Evolutionary conservation across 2,329 filamentous ascomycete genomes (phyloP).

Genomic region (Aspergillus novofumigatus): DNA sequence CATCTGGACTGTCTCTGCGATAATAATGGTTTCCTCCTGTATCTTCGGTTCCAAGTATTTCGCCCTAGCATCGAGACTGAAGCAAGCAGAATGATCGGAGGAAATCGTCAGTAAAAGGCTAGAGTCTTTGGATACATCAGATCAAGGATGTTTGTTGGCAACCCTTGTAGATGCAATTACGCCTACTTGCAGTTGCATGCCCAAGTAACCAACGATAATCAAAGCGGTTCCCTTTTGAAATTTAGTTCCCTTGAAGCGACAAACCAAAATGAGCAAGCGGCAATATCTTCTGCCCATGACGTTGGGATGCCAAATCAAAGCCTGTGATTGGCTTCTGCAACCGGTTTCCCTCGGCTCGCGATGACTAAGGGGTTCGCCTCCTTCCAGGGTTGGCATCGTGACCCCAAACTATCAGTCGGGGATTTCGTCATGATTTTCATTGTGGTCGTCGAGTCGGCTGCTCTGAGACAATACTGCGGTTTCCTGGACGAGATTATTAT

Average conservation of each 20-base stretch:
- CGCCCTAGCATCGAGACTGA: not conserved
- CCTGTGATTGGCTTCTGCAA: conserved; percentile 23
- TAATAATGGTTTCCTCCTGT: not conserved
- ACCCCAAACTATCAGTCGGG: not conserved
- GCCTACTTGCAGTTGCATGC: not conserved
- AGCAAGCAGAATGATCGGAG: not conserved
- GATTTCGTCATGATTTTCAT: not conserved
- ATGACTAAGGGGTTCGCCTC: conserved; percentile 11
- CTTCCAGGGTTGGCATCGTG: not conserved
- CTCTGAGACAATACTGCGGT: not conserved
- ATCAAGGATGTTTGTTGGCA: not conserved
- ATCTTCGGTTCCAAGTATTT: not conserved
- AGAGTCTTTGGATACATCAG: not conserved
- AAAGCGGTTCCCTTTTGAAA: no score
- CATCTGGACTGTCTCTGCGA: not conserved
- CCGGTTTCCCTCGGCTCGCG: conserved; percentile 15
- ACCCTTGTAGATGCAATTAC: not conserved
- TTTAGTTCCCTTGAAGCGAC: conserved; percentile 8
- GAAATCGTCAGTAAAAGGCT: not conserved
- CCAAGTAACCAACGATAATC: not conserved
- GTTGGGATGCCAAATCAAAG: conserved; percentile 15
- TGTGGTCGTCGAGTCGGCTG: not conserved
- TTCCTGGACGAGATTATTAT: no score
- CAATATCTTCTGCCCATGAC: conserved; percentile 31
- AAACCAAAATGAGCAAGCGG: conserved; percentile 21